Evolutionary conservation across 108 stramenopile species (phyloP).

Genomic region (Pseudonitzschia multiseries): DNA sequence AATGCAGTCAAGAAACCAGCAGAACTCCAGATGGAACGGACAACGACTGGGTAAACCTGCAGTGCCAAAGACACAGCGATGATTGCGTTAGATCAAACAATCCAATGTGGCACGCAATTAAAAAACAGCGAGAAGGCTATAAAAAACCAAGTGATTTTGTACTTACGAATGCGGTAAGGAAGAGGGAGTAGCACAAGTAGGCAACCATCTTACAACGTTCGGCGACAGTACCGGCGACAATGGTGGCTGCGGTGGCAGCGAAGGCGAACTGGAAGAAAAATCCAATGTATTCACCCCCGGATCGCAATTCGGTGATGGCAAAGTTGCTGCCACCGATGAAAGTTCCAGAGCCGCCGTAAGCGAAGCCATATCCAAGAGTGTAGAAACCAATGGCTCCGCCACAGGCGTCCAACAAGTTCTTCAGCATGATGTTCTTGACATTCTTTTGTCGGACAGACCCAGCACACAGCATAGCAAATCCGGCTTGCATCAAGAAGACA

Average conservation of each 20-base stretch:
- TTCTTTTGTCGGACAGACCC: slow-evolving; percentile 85
- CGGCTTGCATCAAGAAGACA: slow-evolving; percentile 92
- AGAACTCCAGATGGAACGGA: slow-evolving; percentile 79
- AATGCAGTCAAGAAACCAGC: slow-evolving; percentile 69
- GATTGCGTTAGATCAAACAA: background rate
- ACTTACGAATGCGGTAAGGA: slow-evolving; percentile 71
- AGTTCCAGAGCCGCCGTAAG: slow-evolving; percentile 52
- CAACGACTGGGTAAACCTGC: slow-evolving; percentile 82
- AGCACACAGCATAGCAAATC: slow-evolving; percentile 89
- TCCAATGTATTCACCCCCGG: slow-evolving; percentile 39
- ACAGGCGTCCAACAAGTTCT: slow-evolving; percentile 87
- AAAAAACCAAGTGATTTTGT: too few species aligned
- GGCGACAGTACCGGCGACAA: slow-evolving; percentile 80
- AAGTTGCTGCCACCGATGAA: slow-evolving; percentile 74
- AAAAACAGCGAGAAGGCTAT: too few species aligned
- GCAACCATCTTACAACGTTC: slow-evolving; percentile 75
- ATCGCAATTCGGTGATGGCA: slow-evolving; percentile 43
- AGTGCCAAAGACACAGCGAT: background rate
- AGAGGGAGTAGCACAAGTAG: slow-evolving; percentile 82
- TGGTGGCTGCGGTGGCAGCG: slow-evolving; percentile 83
- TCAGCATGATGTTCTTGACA: slow-evolving; percentile 85
- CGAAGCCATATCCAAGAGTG: slow-evolving; percentile 81
- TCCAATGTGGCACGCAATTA: too few species aligned
- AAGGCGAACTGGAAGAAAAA: slow-evolving; percentile 72
- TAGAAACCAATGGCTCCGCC: slow-evolving; percentile 87